These are phyloP conservation scores for Sporothrix euskadiensis DNA, from an alignment of 2,329 filamentous ascomycete genomes.

Conservation along the genomic window DNA sequence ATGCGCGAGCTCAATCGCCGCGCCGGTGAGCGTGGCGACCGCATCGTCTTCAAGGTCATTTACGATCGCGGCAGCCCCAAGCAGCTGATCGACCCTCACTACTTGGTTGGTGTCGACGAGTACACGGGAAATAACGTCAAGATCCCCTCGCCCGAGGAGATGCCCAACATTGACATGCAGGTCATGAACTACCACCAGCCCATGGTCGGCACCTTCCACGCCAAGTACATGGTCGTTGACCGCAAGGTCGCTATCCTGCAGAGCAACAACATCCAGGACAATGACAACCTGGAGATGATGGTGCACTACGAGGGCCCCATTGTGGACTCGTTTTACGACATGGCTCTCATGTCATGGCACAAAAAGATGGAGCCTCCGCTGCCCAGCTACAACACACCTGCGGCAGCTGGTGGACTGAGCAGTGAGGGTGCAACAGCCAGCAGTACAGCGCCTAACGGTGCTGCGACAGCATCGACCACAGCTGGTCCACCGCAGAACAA, in stretches of 20 bases:
- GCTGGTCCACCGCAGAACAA: not conserved
- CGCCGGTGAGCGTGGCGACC: constrained; percentile 57
- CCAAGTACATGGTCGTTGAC: constrained; percentile 77
- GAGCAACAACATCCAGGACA: constrained; percentile 78
- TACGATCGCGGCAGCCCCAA: constrained; percentile 70
- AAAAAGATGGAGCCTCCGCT: constrained; percentile 61
- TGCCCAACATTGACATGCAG: constrained; percentile 70
- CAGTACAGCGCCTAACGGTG: not conserved
- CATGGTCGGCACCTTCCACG: constrained; percentile 71
- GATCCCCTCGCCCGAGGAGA: constrained; percentile 63
- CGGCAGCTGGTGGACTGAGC: constrained; percentile 39
- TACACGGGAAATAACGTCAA: constrained; percentile 60
- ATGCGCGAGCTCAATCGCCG: constrained; percentile 68
- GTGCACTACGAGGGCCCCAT: constrained; percentile 73
- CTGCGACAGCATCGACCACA: not conserved
- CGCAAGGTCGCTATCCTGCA: constrained; percentile 68
- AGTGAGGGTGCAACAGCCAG: not conserved
- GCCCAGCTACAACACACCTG: constrained; percentile 55
- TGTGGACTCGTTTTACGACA: constrained; percentile 74
- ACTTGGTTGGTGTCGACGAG: constrained; percentile 57
- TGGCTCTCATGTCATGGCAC: constrained; percentile 71
- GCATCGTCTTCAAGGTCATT: constrained; percentile 69
- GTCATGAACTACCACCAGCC: constrained; percentile 73
- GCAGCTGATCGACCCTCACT: constrained; percentile 66
- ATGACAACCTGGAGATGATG: constrained; percentile 82